phyloP scores from a whole-genome alignment of 257 asterid species.

The Vinca minor region DNA sequence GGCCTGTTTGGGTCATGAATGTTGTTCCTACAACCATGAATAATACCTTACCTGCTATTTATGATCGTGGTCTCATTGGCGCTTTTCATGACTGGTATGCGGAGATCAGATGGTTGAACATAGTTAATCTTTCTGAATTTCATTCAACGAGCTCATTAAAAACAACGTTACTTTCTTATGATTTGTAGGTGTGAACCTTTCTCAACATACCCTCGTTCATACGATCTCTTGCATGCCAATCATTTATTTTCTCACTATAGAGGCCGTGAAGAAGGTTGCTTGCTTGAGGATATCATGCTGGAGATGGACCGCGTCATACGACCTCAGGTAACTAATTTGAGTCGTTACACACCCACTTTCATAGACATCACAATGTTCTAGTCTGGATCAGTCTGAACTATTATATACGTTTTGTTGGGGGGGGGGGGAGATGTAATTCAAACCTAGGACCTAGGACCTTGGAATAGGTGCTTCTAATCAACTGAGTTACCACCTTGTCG shows the following conservation, averaged over 20 bases:
- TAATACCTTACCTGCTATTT: slow-evolving; percentile 70
- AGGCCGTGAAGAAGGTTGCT: slow-evolving; percentile 58
- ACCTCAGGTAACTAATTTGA: slow-evolving; percentile 51
- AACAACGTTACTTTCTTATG: slow-evolving; percentile 10
- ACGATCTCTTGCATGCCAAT: slow-evolving; percentile 51
- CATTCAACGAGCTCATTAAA: neutral
- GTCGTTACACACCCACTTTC: neutral
- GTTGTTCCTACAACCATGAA: slow-evolving; percentile 56
- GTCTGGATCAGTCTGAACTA: neutral
- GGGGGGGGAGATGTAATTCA: too few species aligned
- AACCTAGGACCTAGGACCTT: too few species aligned
- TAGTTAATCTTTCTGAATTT: neutral
- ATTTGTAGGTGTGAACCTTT: slow-evolving; percentile 76
- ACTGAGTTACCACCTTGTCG: neutral
- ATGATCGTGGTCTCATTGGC: slow-evolving; percentile 71
- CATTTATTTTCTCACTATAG: slow-evolving; percentile 53
- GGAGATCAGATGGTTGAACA: neutral
- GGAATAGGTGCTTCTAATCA: too few species aligned
- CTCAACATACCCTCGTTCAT: slow-evolving; percentile 89
- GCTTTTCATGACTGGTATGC: slow-evolving; percentile 80
- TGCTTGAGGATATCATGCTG: slow-evolving; percentile 70
- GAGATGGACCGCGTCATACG: slow-evolving; percentile 86
- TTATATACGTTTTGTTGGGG: too few species aligned
- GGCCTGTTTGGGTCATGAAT: slow-evolving; percentile 90
- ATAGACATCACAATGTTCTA: neutral